A percentile compares a stretch with the other conserved stretches of the same genome.
These are phyloP conservation scores for Colletotrichum sidae DNA, from an alignment of 2,329 filamentous ascomycete genomes.

Conservation along the genomic window DNA sequence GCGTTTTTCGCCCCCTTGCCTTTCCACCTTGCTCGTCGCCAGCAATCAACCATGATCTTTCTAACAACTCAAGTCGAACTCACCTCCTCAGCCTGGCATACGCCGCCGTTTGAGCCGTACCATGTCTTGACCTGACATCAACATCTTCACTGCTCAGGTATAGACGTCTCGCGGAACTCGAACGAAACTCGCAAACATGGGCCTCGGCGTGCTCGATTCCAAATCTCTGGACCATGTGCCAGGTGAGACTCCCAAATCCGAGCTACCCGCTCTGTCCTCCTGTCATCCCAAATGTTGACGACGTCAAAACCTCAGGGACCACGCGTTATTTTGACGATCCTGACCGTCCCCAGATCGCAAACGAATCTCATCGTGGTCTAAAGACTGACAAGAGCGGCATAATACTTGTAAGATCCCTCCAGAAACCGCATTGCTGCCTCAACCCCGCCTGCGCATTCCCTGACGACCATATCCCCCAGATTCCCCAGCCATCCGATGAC, in stretches of 20 bases:
- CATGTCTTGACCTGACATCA: slow-evolving; percentile 19
- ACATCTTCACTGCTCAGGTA: not conserved
- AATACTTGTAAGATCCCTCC: slow-evolving; percentile 71
- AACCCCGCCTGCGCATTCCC: slow-evolving; percentile 4
- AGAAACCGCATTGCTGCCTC: not conserved
- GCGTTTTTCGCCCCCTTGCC: not conserved
- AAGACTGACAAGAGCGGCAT: slow-evolving; percentile 83
- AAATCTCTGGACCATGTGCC: slow-evolving; percentile 76
- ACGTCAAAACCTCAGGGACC: slow-evolving; percentile 57
- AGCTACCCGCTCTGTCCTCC: slow-evolving; percentile 20
- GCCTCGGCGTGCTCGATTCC: slow-evolving; percentile 80
- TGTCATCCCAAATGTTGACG: slow-evolving; percentile 20
- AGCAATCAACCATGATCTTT: not conserved
- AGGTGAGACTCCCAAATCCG: slow-evolving; percentile 59
- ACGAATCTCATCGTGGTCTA: slow-evolving; percentile 59
- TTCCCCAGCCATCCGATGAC: slow-evolving; percentile 89
- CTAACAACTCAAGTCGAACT: not conserved
- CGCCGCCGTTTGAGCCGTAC: not conserved
- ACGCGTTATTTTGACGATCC: slow-evolving; percentile 74
- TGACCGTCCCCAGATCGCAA: slow-evolving; percentile 56
- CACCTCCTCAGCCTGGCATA: not conserved
- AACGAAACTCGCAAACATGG: slow-evolving; percentile 59
- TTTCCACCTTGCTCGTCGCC: no score
- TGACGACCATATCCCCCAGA: slow-evolving; percentile 44
- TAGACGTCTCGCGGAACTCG: not conserved